Conservation (phyloP, 257 asterid species). For the Prunella vulgaris region DNA sequence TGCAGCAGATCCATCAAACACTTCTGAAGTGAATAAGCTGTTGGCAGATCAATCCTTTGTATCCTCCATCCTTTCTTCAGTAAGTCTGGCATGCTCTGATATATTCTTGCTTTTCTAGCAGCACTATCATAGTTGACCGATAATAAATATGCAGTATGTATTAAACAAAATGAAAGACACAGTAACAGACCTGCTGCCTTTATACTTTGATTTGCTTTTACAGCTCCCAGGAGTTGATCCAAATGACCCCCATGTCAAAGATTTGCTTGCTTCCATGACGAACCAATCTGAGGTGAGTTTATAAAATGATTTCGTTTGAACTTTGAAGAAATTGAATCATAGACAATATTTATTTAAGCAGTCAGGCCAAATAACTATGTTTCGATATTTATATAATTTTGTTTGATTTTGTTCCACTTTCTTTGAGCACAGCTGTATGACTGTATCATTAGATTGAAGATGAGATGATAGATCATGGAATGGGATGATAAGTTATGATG, state of each 20-base stretch:
- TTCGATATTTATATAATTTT: background rate
- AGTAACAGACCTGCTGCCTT: background rate
- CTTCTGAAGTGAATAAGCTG: slow-evolving; percentile 66
- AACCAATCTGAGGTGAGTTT: slow-evolving; percentile 79
- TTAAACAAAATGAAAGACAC: background rate
- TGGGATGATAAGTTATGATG: background rate
- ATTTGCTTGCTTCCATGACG: slow-evolving; percentile 91
- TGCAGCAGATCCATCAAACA: slow-evolving; percentile 54
- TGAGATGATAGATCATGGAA: background rate
- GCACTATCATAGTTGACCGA: background rate
- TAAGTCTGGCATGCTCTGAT: slow-evolving; percentile 33
- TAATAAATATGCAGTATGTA: background rate
- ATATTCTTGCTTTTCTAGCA: background rate
- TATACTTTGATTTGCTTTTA: slow-evolving; percentile 19
- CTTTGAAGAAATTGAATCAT: slow-evolving; percentile 13
- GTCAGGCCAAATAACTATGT: background rate
- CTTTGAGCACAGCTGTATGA: background rate
- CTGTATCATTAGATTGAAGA: background rate
- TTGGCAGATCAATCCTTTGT: slow-evolving; percentile 73
- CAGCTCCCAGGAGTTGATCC: slow-evolving; percentile 99
- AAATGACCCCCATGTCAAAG: slow-evolving; percentile 85
- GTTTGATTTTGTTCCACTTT: background rate
- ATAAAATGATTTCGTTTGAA: background rate
- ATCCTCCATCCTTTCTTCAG: slow-evolving; percentile 80
- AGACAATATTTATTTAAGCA: background rate